A percentile compares a stretch with the other conserved stretches of the same genome.
Conservation (phyloP, 768 basidiomycete genomes). For the Cytidiella melzeri region DNA sequence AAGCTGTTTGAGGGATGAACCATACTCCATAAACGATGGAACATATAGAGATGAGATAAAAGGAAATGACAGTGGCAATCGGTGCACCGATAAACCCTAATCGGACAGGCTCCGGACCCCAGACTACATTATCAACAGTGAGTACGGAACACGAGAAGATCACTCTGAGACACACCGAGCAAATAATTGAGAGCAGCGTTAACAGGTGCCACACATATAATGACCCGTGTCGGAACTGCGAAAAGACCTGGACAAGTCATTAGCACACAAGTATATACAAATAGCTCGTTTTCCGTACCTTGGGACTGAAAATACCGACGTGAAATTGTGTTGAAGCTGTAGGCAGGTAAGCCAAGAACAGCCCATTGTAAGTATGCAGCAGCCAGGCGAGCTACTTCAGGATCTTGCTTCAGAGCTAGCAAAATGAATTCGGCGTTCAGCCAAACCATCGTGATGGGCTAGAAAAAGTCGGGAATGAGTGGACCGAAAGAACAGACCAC, state of each 20-base stretch:
- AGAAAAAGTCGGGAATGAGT: background rate
- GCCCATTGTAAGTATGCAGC: slow-evolving; percentile 71
- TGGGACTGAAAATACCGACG: slow-evolving; percentile 81
- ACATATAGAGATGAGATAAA: slow-evolving; percentile 71
- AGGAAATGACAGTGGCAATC: slow-evolving; percentile 80
- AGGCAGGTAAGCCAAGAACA: slow-evolving; percentile 75
- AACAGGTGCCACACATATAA: slow-evolving; percentile 75
- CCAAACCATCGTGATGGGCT: slow-evolving; percentile 68
- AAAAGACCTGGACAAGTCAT: slow-evolving; percentile 56
- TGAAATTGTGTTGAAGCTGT: slow-evolving; percentile 49
- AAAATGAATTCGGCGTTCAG: slow-evolving; percentile 77
- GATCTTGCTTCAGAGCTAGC: slow-evolving; percentile 70
- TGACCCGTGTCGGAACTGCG: slow-evolving; percentile 77
- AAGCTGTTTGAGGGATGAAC: slow-evolving; percentile 66
- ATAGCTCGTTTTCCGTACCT: slow-evolving; percentile 32
- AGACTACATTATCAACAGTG: slow-evolving; percentile 46
- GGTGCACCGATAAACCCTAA: slow-evolving; percentile 93
- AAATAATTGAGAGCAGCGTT: slow-evolving; percentile 81
- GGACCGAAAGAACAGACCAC: background rate
- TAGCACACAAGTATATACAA: background rate
- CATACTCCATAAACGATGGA: slow-evolving; percentile 60
- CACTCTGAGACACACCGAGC: slow-evolving; percentile 47
- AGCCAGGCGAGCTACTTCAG: slow-evolving; percentile 76
- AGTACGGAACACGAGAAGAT: background rate
- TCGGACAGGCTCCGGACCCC: slow-evolving; percentile 74